phyloP scores from a whole-genome alignment of 1,284 basidiomycete species.

The Flammula alnicola region DNA sequence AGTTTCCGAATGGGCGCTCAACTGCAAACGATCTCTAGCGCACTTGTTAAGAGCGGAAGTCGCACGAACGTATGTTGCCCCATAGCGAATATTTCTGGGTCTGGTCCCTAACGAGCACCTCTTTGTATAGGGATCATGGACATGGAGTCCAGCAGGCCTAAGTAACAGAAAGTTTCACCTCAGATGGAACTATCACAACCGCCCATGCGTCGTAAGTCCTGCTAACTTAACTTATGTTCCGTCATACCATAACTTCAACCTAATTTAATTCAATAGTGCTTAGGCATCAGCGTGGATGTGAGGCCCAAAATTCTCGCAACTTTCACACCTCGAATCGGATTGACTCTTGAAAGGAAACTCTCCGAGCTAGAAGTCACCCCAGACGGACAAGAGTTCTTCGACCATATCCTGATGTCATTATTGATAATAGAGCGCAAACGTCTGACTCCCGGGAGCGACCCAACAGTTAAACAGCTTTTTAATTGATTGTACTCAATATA shows the following conservation, averaged over 20 bases:
- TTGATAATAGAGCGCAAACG: conserved; percentile 9
- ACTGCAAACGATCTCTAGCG: background rate
- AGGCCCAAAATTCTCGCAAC: background rate
- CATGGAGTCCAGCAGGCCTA: conserved; percentile 13
- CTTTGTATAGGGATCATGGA: conserved; percentile 16
- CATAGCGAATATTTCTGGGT: too few species aligned
- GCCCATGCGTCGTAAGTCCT: conserved; percentile 5
- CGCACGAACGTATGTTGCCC: background rate
- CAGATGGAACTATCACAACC: conserved; percentile 19
- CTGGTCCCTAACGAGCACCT: too few species aligned
- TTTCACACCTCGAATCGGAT: conserved; percentile 1
- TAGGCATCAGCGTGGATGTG: too few species aligned
- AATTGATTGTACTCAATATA: background rate
- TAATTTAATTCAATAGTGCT: too few species aligned
- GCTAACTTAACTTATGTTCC: too few species aligned
- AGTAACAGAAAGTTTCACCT: conserved; percentile 4
- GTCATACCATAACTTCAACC: too few species aligned
- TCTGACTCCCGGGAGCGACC: background rate
- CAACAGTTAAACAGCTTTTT: conserved; percentile 1
- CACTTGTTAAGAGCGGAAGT: conserved; percentile 15
- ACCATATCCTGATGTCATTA: conserved; percentile 5
- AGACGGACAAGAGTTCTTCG: conserved; percentile 6
- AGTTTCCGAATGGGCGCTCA: conserved; percentile 13
- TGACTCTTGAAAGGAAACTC: background rate
- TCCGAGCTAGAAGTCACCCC: conserved; percentile 5